phyloP scores from a whole-genome alignment of 139 green algal species.

The Yamagishiella unicocca region DNA sequence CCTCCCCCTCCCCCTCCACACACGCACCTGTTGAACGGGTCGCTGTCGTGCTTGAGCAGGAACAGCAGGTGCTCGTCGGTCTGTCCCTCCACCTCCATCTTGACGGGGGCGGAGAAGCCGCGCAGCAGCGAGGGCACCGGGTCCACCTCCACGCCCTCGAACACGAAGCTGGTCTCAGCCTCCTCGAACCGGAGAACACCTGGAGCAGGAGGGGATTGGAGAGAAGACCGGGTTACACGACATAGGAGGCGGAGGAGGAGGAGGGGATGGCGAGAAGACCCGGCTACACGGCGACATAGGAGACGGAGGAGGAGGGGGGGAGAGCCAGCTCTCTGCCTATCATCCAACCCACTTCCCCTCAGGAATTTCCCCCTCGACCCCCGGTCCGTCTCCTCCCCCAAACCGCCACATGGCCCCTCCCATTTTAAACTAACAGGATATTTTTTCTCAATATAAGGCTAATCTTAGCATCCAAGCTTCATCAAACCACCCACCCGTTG shows the following conservation, averaged over 20 bases:
- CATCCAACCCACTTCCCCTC: too few species aligned
- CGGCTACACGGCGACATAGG: too few species aligned
- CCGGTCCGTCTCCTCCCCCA: background rate
- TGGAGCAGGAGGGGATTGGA: background rate
- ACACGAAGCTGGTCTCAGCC: slow-evolving; percentile 69
- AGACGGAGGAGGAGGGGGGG: too few species aligned
- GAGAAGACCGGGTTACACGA: slow-evolving; percentile 50
- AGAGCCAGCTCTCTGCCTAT: too few species aligned
- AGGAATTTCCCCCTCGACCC: background rate
- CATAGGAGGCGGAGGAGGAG: too few species aligned
- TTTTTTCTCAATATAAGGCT: too few species aligned
- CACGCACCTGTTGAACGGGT: slow-evolving; percentile 72
- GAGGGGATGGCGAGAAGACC: too few species aligned
- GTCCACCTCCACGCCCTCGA: slow-evolving; percentile 62
- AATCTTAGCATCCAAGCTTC: too few species aligned
- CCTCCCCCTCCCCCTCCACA: background rate
- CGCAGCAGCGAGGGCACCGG: slow-evolving; percentile 89
- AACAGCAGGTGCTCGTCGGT: slow-evolving; percentile 92
- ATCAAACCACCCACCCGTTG: background rate
- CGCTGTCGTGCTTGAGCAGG: slow-evolving; percentile 92
- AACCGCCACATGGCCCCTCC: too few species aligned
- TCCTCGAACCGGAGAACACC: slow-evolving; percentile 79
- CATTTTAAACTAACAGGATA: too few species aligned
- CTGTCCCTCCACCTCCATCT: slow-evolving; percentile 83
- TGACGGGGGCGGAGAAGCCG: slow-evolving; percentile 95